Percentiles rank a stretch among this genome's conserved stretches.
These are phyloP conservation scores for Saitozyma sp. DNA, from an alignment of 768 basidiomycete species.

Conservation along the genomic window DNA sequence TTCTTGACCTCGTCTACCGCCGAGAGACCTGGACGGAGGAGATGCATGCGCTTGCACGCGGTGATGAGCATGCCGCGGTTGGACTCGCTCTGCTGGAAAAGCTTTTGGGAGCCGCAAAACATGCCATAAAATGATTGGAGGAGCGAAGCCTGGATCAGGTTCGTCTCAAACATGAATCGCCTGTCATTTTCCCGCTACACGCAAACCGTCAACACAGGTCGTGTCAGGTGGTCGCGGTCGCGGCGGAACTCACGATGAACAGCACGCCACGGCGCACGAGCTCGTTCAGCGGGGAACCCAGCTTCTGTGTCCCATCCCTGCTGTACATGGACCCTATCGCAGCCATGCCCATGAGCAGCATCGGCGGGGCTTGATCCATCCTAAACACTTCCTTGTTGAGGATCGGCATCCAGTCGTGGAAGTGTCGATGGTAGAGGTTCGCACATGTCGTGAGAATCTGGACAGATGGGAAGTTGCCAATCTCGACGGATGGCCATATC, in stretches of 20 bases:
- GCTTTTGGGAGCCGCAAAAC: conserved; percentile 13
- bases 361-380: conserved; percentile 4
- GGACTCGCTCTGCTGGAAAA: conserved; percentile 14
- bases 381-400: conserved; percentile 5
- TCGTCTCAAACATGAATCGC: conserved; percentile 10
- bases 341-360: conserved; percentile 8
- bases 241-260: conserved; percentile 10
- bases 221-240: too few relatives aligned
- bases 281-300: conserved; percentile 10
- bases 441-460: conserved; percentile 10
- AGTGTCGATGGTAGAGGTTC: conserved; percentile 15
- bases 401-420: conserved; percentile 15
- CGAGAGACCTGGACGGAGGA: conserved; percentile 11
- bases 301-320: conserved; percentile 6
- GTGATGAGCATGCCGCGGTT: conserved; percentile 10
- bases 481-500: conserved; percentile 11
- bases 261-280: conserved; percentile 10
- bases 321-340: conserved; percentile 15
- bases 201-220: background rate
- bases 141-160: conserved; percentile 7
- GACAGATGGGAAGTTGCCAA: conserved; percentile 12
- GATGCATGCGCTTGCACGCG: conserved; percentile 15
- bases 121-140: conserved; percentile 10
- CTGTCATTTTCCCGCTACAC: conserved; percentile 10
- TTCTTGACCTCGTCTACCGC: background rate